Evolutionary conservation across 306 rosid genomes (phyloP), one percentile per base, ranked within the genome.

Genomic region (Oemleria cerasiformis): DNA sequence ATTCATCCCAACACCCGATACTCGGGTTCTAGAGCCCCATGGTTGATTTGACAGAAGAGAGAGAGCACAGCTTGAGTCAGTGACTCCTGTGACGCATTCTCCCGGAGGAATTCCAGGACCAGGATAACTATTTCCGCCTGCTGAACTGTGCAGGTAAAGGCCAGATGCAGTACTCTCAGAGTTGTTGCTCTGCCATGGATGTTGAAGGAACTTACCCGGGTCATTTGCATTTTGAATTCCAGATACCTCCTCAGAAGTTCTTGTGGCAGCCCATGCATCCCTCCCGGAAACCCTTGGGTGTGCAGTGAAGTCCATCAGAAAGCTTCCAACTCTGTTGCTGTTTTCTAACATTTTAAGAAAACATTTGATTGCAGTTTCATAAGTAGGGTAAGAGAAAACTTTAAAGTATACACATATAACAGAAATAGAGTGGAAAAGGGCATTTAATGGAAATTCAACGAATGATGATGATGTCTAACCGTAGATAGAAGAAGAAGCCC

Each of bases 21-120:
- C 77, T 68, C 83, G 83, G 84, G 81, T 84, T 85, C 88, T 77
- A 68, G 92, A 84, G 84, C 78, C 90, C 96, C 97, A 90, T 71
- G 96, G 61, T 83, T 93, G 89, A 79, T 80, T 90, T 90, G 98
- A 93, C 98, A 93, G 97, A 93, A 90, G 98, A 88, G 98, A 93
- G 97, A 87, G 98, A 90, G 98, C 98, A 92, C 98, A 87, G 78
- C 83, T 90, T 67, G 93, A 90, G 88, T 88, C 97, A 16, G 89
- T 62, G 78, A 81, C 76, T 65, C 78, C 89, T 21, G 87, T 67
- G 84, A 82, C 76, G 78, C 84, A 85, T 92, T 84, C 96, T 75
- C 84, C 92, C 0, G 89, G 79, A 61, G 87, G 86, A 78, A 85
- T 82, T 65, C 85, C 86, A 3, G 86, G 83, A 67, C 80, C 79